These are phyloP conservation scores for Arthrobotrys musiformis DNA, from an alignment of 2,329 filamentous ascomycete species.

Conservation along the genomic window DNA sequence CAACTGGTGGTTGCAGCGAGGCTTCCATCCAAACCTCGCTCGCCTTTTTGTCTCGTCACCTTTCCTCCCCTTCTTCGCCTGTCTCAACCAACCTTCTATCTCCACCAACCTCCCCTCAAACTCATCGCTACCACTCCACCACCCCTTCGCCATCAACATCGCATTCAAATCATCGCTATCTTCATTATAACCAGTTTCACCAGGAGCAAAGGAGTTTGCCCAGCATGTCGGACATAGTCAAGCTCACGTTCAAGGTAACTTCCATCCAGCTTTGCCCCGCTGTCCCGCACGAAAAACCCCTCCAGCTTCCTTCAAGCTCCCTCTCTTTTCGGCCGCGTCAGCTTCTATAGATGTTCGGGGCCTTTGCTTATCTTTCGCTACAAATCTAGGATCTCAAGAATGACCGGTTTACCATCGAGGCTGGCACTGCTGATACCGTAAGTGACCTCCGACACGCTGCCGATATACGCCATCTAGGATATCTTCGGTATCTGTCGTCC, in stretches of 20 bases:
- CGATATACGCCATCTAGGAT: slow-evolving; percentile 26
- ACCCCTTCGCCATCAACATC: slow-evolving; percentile 2
- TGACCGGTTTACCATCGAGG: slow-evolving; percentile 96
- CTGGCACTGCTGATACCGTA: slow-evolving; percentile 92
- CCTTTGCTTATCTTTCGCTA: slow-evolving; percentile 55
- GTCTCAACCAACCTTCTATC: slow-evolving; percentile 44
- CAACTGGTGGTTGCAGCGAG: background rate
- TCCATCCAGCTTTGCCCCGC: slow-evolving; percentile 51
- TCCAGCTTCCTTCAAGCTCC: slow-evolving; percentile 56
- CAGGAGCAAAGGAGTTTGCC: slow-evolving; percentile 39
- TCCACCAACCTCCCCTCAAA: slow-evolving; percentile 50
- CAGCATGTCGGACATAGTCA: slow-evolving; percentile 68
- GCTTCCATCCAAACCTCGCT: slow-evolving; percentile 26
- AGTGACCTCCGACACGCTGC: slow-evolving; percentile 62
- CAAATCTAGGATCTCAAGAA: slow-evolving; percentile 90
- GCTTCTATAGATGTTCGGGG: slow-evolving; percentile 56
- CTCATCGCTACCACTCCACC: slow-evolving; percentile 55
- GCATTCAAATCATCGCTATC: background rate
- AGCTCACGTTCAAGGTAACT: slow-evolving; percentile 76
- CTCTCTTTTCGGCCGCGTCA: slow-evolving; percentile 54
- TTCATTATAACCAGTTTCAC: slow-evolving; percentile 56
- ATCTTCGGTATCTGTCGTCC: slow-evolving; percentile 4
- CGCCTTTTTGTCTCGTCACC: slow-evolving; percentile 21
- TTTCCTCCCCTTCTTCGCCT: slow-evolving; percentile 29
- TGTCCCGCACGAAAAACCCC: slow-evolving; percentile 53